phyloP scores from a whole-genome alignment of 148 eudicot species.

The Fagopyrum esculentum region DNA sequence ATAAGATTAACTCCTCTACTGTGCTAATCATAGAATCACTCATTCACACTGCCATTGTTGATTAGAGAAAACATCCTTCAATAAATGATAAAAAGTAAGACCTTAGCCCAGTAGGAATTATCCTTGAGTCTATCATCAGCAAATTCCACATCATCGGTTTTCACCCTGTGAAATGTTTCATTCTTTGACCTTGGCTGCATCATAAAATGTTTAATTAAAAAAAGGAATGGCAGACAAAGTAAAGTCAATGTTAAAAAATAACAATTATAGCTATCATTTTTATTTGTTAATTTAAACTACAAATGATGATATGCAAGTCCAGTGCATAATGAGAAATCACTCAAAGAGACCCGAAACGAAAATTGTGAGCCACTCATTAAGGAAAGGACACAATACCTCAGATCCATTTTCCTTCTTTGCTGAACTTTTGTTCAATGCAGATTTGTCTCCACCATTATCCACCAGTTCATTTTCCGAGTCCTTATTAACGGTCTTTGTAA shows the following conservation, averaged over 20 bases:
- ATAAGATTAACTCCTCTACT: not conserved
- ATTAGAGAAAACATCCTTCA: not conserved
- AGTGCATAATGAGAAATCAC: not conserved
- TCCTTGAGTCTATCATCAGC: slow-evolving; percentile 75
- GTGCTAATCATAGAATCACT: not conserved
- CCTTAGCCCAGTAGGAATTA: slow-evolving; percentile 99
- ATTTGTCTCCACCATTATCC: slow-evolving; percentile 25
- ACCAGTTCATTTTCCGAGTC: slow-evolving; percentile 19
- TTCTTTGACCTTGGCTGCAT: slow-evolving; percentile 61
- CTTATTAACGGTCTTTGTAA: slow-evolving; percentile 12
- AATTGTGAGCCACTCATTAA: not conserved
- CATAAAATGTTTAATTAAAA: not conserved
- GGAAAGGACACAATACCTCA: slow-evolving; percentile 42
- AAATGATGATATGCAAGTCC: not conserved
- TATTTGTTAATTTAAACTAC: not conserved
- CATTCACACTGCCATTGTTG: not conserved
- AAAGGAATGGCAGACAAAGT: not conserved
- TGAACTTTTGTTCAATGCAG: slow-evolving; percentile 22
- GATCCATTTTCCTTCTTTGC: slow-evolving; percentile 39
- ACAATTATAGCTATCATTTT: not conserved
- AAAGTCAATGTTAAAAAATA: not conserved
- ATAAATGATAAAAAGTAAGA: slow-evolving; percentile 16
- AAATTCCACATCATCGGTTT: slow-evolving; percentile 65
- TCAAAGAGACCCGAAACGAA: not conserved
- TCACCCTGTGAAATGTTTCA: slow-evolving; percentile 78